Evolutionary conservation across 2,329 filamentous ascomycete genomes (phyloP).

Genomic region (Lecanicillium sp.): DNA sequence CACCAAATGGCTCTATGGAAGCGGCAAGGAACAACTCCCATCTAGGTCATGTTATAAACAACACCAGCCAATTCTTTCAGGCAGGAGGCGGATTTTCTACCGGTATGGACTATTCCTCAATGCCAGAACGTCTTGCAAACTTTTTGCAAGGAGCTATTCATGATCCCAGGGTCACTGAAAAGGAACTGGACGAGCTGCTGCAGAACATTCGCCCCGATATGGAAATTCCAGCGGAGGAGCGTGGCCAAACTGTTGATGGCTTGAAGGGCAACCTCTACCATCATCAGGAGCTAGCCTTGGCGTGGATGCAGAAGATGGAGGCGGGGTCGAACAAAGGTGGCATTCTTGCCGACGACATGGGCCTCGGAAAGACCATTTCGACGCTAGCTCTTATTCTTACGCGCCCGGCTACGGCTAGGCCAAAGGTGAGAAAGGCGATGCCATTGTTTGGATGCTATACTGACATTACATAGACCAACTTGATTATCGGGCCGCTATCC

Average conservation of each 20-base stretch:
- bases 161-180: slow-evolving; percentile 34
- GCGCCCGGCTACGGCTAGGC: slow-evolving; percentile 45
- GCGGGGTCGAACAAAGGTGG: slow-evolving; percentile 73
- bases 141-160: slow-evolving; percentile 27
- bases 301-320: slow-evolving; percentile 81
- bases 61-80: slow-evolving; percentile 30
- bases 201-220: slow-evolving; percentile 68
- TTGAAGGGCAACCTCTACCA: slow-evolving; percentile 65
- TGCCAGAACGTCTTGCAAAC: slow-evolving; percentile 23
- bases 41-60: slow-evolving; percentile 6
- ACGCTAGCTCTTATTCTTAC: slow-evolving; percentile 69
- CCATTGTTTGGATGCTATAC: slow-evolving; percentile 4
- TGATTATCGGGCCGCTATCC: slow-evolving; percentile 75
- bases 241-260: slow-evolving; percentile 61
- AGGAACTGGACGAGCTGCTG: slow-evolving; percentile 63
- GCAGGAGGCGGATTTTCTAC: slow-evolving; percentile 26
- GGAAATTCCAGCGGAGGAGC: slow-evolving; percentile 52
- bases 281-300: slow-evolving; percentile 75
- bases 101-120: slow-evolving; percentile 23
- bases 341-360: slow-evolving; percentile 90
- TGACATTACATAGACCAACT: slow-evolving; percentile 55
- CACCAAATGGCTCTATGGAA: neutral
- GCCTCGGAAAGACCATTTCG: slow-evolving; percentile 83
- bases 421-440: slow-evolving; percentile 22
- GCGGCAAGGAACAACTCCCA: neutral